Base-by-base conservation (phyloP, 2,329 filamentous ascomycete species). In the Lasiodiplodia citricola region DNA sequence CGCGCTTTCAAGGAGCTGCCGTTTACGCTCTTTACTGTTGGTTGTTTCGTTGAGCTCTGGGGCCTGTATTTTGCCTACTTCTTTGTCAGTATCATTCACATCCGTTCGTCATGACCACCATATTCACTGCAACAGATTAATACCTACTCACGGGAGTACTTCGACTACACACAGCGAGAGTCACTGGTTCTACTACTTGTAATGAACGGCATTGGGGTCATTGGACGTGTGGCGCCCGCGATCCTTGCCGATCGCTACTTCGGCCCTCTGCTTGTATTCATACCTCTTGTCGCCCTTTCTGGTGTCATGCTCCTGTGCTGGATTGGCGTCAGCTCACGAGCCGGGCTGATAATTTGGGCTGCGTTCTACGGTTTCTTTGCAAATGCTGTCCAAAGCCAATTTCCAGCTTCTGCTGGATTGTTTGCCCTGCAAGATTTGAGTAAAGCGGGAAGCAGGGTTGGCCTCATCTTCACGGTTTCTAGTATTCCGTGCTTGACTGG, bases 101-200 rank as follows among this genome's bases (percentile, higher is more conserved):
- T 41, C 2, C 13, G 25, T 35, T 6, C 28, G 6, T 35, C 18
- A n/a, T 55, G 25, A 37, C 23, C 23, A 21, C 52, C 8, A 10
- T 6, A 25, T 16, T 37, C 52, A 18, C 35, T n/a, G 10, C 25
- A 56, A 25, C 63, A 55, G 52, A 55, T 66, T 28, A 23, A 66
- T 35, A 41, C 63, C 11, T 28, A 55, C 16, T 25, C 52, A 8
- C 28, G 52, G 14, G 75, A 83, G 23, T 74, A 82, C 23, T 76
- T 87, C 6, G 75, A 79, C 55, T 81, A 88, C 69, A 80, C 82
- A 18, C 83, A 86, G 21, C 63, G 37, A 56, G 47, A 28, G 16
- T 66, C n/a, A 44, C 31, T 66, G 18, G 38, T 54, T n/a, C 63
- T 66, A 3, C 35, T 66, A 18, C 63, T 52, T 6, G 37, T 66